phyloP scores from a whole-genome alignment of 805 yeast species.

The Ogataea nonfermentans region DNA sequence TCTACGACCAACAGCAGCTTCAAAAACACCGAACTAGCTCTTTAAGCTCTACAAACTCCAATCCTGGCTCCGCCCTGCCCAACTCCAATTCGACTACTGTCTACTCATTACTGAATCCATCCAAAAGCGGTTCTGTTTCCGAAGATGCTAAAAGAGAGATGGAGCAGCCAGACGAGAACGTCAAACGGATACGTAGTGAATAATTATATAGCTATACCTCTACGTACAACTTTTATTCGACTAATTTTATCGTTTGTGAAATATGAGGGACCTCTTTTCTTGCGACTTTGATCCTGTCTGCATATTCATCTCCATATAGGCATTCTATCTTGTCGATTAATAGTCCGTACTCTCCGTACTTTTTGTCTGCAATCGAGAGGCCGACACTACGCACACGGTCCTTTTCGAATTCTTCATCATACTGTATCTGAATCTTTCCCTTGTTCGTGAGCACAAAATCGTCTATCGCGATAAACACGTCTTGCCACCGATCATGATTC shows the following conservation, averaged over 20 bases:
- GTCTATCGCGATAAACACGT: conserved; percentile 71
- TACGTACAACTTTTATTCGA: background rate
- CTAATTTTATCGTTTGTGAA: background rate
- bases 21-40: conserved; percentile 18
- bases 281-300: conserved; percentile 39
- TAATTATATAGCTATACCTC: background rate
- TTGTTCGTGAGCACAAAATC: conserved; percentile 82
- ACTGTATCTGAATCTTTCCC: conserved; percentile 58
- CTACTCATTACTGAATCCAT: conserved; percentile 24
- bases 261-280: conserved; percentile 23
- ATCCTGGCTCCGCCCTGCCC: background rate
- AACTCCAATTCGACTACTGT: conserved; percentile 18
- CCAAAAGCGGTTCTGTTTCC: conserved; percentile 8
- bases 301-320: conserved; percentile 53
- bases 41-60: conserved; percentile 12
- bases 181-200: conserved; percentile 8
- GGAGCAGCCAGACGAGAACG: conserved; percentile 5
- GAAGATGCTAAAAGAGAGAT: conserved; percentile 4
- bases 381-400: conserved; percentile 71
- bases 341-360: conserved; percentile 71
- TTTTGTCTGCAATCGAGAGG: conserved; percentile 72
- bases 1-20: conserved; percentile 10
- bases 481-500: conserved; percentile 67
- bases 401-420: conserved; percentile 57
- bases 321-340: conserved; percentile 73